Percentiles rank a stretch among this genome's conserved stretches.
These are phyloP conservation scores for Glutinoglossum americanum DNA, from an alignment of 495 filamentous ascomycete species.

Conservation along the genomic window DNA sequence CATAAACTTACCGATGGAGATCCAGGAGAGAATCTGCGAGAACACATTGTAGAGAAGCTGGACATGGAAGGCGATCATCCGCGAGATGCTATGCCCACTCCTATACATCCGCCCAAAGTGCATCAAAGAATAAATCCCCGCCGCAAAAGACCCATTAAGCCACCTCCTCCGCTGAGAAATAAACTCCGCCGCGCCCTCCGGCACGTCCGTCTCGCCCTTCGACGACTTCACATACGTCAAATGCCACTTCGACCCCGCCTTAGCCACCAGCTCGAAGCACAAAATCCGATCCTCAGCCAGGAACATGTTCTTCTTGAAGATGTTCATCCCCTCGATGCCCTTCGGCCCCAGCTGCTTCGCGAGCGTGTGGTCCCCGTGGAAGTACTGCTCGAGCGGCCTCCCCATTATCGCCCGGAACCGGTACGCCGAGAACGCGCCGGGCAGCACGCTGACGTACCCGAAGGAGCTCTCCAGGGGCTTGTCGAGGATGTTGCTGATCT, in stretches of 20 bases:
- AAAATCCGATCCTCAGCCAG: conserved; percentile 99
- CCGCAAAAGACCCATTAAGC: conserved; percentile 96
- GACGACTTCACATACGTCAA: conserved; percentile 93
- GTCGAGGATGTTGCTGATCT: conserved; percentile 96
- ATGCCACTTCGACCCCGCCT: conserved; percentile 97
- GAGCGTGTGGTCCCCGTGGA: conserved; percentile 96
- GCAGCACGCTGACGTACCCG: conserved; percentile 91
- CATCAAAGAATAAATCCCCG: conserved; percentile 93
- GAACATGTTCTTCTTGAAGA: conserved; percentile 99
- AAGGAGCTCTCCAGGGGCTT: conserved; percentile 94
- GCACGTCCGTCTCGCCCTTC: conserved; percentile 96
- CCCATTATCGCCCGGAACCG: conserved; percentile 96
- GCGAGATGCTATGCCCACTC: conserved; percentile 84
- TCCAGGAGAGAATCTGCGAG: conserved; percentile 83
- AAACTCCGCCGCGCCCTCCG: conserved; percentile 90
- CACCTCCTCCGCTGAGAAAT: conserved; percentile 94
- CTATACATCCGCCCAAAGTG: conserved; percentile 99
- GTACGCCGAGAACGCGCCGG: conserved; percentile 96
- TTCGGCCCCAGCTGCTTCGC: conserved; percentile 90
- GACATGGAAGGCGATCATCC: conserved; percentile 97
- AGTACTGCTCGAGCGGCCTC: conserved; percentile 89
- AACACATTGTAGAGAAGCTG: conserved; percentile 91
- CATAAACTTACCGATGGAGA: conserved; percentile 52
- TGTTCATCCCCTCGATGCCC: conserved; percentile 99
- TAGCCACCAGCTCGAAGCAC: conserved; percentile 96